Evolutionary conservation across 345 rosid species (phyloP), one percentile per base, ranked within the genome.

Genomic region (Brassica napus): DNA sequence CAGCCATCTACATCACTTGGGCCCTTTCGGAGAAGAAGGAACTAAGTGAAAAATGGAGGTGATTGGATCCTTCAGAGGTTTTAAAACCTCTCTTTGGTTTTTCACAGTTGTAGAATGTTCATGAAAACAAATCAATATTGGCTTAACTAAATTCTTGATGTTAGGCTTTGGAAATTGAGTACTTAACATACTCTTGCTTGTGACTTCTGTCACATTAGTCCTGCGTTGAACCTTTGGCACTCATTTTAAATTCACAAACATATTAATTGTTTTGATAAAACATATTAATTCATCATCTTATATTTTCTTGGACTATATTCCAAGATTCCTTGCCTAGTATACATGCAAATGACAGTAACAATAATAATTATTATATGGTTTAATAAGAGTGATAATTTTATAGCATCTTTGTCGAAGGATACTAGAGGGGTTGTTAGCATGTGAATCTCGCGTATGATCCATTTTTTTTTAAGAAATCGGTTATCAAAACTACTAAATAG

Each of bases 1-100:
- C 83, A 1, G 97, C 98, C 23, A 91, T 93, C 82, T 88, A 91
- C 37, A 89, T 88, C 8, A 95, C 99, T 0, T 92, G 98, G 97
- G 75, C 85, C 32, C 84, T 89, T 83, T 90, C 99, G 0, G 97
- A 96, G 89, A 93, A 83, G 92, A 96, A 93, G 82, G 99, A 93
- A 71, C 85, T 96, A 42, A 85, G 83, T 11, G 98, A 92, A 55
- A 91, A 89, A 73, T 96, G 99, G 99, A 92, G 95, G 85, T 96
- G 86, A 90, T 57, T 31, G 14, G 26, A 65, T 32, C 73, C 59
- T 61, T n/a, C 0, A 52, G 31, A n/a, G 52, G 55, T 37, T 64
- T 14, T 30, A 35, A 49, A n/a, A 8, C 52, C 42, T 31, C 15
- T 58, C 4, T n/a, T 49, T 59, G 16, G 0, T 12, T 60, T 57